Conservation (phyloP, 768 basidiomycete genomes). For the Imleria badia region DNA sequence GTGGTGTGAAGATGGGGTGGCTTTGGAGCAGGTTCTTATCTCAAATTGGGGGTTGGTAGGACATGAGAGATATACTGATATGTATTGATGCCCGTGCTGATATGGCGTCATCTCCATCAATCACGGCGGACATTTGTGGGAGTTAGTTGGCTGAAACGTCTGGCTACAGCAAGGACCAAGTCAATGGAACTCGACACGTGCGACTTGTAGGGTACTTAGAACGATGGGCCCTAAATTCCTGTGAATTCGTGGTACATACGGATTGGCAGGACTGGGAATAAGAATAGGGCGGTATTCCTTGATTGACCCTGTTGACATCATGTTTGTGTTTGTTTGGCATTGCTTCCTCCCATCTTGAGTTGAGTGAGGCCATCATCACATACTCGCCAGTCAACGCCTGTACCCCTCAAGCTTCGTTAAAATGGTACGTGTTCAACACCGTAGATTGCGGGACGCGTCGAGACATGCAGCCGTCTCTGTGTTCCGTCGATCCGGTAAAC, state of each 20-base stretch:
- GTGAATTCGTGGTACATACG: too few relatives aligned
- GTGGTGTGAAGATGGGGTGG: neutral
- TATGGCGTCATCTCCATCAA: too few relatives aligned
- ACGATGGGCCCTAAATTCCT: too few relatives aligned
- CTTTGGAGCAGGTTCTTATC: conserved; percentile 14
- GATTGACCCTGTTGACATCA: neutral
- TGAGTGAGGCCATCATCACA: neutral
- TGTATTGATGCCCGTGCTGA: neutral
- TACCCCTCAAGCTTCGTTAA: conserved; percentile 31
- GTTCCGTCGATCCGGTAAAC: neutral
- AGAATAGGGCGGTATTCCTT: too few relatives aligned
- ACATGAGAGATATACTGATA: conserved; percentile 12
- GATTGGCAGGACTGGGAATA: too few relatives aligned
- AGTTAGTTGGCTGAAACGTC: too few relatives aligned
- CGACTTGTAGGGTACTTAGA: too few relatives aligned
- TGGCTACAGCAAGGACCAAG: too few relatives aligned
- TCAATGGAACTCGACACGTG: too few relatives aligned
- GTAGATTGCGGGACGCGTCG: neutral
- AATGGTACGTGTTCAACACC: conserved; percentile 37
- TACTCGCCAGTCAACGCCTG: conserved; percentile 10
- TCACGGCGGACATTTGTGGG: too few relatives aligned
- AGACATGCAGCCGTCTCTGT: neutral
- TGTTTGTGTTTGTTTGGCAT: conserved; percentile 24
- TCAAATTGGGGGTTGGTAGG: conserved; percentile 8
- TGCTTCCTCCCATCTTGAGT: conserved; percentile 1